Percentiles rank a stretch among this genome's conserved stretches.
Evolutionary conservation across 2,329 filamentous ascomycete species (phyloP).

Genomic region (Fusarium sublunatum): DNA sequence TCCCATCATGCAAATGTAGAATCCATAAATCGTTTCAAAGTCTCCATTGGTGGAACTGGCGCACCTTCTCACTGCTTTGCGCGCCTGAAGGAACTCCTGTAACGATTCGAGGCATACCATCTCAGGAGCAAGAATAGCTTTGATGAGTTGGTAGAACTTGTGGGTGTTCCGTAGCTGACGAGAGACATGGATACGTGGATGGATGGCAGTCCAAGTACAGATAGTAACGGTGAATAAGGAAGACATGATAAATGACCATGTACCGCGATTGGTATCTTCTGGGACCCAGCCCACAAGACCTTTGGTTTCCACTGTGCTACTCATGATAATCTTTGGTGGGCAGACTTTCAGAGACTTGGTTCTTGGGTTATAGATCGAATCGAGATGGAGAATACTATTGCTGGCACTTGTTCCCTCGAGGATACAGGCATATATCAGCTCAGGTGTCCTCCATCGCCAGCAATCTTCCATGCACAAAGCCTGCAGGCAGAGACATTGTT

Average conservation of each 20-base stretch:
- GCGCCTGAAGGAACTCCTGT: conserved; percentile 7
- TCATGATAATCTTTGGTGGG: too few relatives aligned
- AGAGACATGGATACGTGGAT: conserved; percentile 10
- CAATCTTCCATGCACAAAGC: too few relatives aligned
- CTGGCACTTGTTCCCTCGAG: too few relatives aligned
- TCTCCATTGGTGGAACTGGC: neutral
- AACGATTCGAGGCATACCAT: conserved; percentile 10
- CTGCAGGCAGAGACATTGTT: too few relatives aligned
- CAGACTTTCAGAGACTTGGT: too few relatives aligned
- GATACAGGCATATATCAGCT: too few relatives aligned
- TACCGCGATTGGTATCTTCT: conserved; percentile 1
- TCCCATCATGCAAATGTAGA: conserved; percentile 14
- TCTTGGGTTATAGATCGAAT: too few relatives aligned
- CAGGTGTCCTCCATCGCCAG: too few relatives aligned
- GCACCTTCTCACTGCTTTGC: conserved; percentile 9
- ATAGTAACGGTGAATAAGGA: conserved; percentile 11
- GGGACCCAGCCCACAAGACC: conserved; percentile 5
- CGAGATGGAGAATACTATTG: too few relatives aligned
- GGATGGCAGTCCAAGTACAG: conserved; percentile 16
- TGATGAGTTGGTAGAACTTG: conserved; percentile 7
- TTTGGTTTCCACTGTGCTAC: too few relatives aligned
- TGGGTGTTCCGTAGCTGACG: neutral
- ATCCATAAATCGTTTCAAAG: conserved; percentile 1
- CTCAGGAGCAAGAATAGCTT: neutral
- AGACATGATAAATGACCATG: conserved; percentile 10